Evolutionary conservation across 2,329 filamentous ascomycete genomes (phyloP).

Genomic region (Cladosporium cucumerinum): DNA sequence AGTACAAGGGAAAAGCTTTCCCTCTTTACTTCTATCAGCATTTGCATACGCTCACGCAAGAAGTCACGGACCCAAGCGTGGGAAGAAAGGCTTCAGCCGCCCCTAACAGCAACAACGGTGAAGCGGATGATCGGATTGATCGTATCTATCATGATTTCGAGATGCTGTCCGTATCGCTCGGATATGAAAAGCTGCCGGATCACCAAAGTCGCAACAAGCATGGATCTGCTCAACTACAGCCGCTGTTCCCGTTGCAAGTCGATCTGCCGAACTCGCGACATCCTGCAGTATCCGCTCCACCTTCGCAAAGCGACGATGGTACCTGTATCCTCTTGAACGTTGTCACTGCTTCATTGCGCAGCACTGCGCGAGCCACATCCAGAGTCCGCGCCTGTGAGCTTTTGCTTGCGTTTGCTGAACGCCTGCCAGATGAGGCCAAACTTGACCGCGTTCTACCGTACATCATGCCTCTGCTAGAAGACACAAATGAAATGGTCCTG

Average conservation of each 20-base stretch:
- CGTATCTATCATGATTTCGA: conserved; percentile 93
- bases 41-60: conserved; percentile 93
- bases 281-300: conserved; percentile 58
- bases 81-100: conserved; percentile 70
- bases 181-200: conserved; percentile 54
- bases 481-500: conserved; percentile 79
- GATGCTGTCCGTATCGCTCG: conserved; percentile 93
- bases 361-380: conserved; percentile 83
- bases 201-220: conserved; percentile 33
- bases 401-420: conserved; percentile 84
- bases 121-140: conserved; percentile 91
- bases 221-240: conserved; percentile 49
- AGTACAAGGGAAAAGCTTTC: conserved; percentile 89
- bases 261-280: conserved; percentile 84
- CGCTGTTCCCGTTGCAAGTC: conserved; percentile 73
- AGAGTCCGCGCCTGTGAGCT: conserved; percentile 87
- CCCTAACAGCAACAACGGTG: conserved; percentile 68
- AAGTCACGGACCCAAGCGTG: conserved; percentile 86
- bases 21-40: conserved; percentile 97
- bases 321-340: conserved; percentile 89
- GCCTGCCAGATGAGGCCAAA: conserved; percentile 91
- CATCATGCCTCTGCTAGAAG: conserved; percentile 75
- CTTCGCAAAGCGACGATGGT: conserved; percentile 73
- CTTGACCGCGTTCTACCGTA: conserved; percentile 91
- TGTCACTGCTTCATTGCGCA: conserved; percentile 82